phyloP scores from a whole-genome alignment of 805 yeast species.

The Lachancea nothofagi region DNA sequence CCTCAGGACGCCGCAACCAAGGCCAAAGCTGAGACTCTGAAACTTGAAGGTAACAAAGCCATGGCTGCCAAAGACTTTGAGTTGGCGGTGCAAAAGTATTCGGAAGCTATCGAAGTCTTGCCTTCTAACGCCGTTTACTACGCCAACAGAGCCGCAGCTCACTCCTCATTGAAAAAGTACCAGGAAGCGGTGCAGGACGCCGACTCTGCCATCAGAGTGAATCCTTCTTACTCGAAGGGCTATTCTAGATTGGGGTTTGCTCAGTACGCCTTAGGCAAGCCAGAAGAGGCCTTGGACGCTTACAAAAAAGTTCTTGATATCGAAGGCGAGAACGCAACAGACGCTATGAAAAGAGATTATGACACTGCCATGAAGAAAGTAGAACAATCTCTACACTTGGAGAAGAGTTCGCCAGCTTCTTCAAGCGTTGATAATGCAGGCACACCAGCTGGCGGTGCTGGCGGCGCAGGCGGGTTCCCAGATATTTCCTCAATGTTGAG shows the following conservation, averaged over 20 bases:
- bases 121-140: slow-evolving; percentile 75
- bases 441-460: slow-evolving; percentile 25
- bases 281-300: slow-evolving; percentile 84
- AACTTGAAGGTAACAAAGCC: slow-evolving; percentile 82
- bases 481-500: slow-evolving; percentile 67
- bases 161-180: slow-evolving; percentile 70
- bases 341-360: slow-evolving; percentile 86
- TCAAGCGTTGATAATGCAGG: slow-evolving; percentile 23
- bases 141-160: slow-evolving; percentile 96
- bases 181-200: slow-evolving; percentile 81
- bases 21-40: slow-evolving; percentile 76
- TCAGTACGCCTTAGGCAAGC: slow-evolving; percentile 87
- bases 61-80: slow-evolving; percentile 73
- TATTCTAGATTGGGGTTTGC: slow-evolving; percentile 95
- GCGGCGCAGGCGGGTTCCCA: slow-evolving; percentile 53
- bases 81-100: slow-evolving; percentile 69
- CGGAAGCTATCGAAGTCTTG: slow-evolving; percentile 68
- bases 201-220: slow-evolving; percentile 66
- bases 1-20: slow-evolving; percentile 46
- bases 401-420: slow-evolving; percentile 27
- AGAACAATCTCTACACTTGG: slow-evolving; percentile 59
- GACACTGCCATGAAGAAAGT: slow-evolving; percentile 89
- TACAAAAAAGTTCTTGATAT: slow-evolving; percentile 80
- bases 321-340: slow-evolving; percentile 81
- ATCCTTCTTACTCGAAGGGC: slow-evolving; percentile 82